Base-by-base conservation (phyloP, 169 alveolate species). In the Toxoplasma gondii region DNA sequence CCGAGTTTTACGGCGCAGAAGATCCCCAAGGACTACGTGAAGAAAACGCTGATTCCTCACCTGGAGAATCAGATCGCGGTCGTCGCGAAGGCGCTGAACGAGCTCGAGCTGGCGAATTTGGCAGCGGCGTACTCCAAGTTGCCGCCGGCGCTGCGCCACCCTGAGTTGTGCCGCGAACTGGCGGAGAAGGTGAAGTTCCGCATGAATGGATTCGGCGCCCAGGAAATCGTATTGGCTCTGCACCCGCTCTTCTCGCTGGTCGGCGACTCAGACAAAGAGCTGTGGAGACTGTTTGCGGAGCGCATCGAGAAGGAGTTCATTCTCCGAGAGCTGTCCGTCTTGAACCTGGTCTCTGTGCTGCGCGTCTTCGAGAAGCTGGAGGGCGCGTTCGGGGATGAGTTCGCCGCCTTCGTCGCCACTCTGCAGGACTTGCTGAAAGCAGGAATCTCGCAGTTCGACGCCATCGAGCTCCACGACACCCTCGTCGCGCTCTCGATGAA, bases 11-110 rank as follows among this genome's bases (percentile, higher is more conserved):
- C 83, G 9, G 49, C 78, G 54, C 38, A 91, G 88, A 91, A 81
- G 74, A 70, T 91, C 4, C 94, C 94, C 39, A 91, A 91, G 94
- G 74, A 91, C 34, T 91, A 58, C 88, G 92, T 91, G 24, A 81
- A 70, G 88, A 44, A 91, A n/a, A 91, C 94, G 17, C 54, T 58
- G 81, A 36, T 91, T 17, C 94, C 94, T 7, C 94, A 91, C 29
- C 91, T 91, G 58, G 94, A 91, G 83, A 2, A 29, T n/a, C 94
- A 91, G 54, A 91, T 91, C 38, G 27, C 92, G 29, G 74, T 22
- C 12, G 39, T 58, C 54, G 29, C 91, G 19, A 54, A 91, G 49
- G 83, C 92, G 41, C 58, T 91, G 38, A 70, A 53, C 88, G 88
- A 54, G 74, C 54, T 39, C 34, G 74, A 91, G 93, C 87, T 91